A percentile compares a stretch with the other conserved stretches of the same genome.
Conservation (phyloP, 495 filamentous ascomycete genomes). For the Penicillium egyptiacum region DNA sequence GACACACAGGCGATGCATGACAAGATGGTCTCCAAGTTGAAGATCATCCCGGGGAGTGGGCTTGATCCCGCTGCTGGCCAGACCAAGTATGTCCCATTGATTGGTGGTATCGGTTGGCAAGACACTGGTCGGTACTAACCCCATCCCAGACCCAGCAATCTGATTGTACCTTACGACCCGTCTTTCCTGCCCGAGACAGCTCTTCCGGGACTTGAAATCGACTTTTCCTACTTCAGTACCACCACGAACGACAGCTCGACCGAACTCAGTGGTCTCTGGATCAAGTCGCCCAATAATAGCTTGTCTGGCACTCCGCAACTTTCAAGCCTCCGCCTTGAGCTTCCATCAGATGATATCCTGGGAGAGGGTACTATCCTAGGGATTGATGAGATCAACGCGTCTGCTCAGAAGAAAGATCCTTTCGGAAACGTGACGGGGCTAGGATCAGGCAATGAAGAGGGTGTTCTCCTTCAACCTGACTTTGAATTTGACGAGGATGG, state of each 20-base stretch:
- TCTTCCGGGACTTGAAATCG: constrained; percentile 57
- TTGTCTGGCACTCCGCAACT: constrained; percentile 31
- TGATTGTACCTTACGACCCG: constrained; percentile 80
- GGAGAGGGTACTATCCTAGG: constrained; percentile 23
- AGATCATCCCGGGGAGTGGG: constrained; percentile 51
- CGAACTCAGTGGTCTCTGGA: constrained; percentile 26
- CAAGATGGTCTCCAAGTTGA: constrained; percentile 66
- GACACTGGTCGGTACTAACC: constrained; percentile 8
- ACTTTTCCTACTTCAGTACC: constrained; percentile 38
- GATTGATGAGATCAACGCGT: constrained; percentile 22
- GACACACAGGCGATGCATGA: constrained; percentile 77
- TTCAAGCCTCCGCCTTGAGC: constrained; percentile 32
- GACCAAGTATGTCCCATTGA: constrained; percentile 56
- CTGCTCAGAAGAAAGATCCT: constrained; percentile 25
- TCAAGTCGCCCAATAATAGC: constrained; percentile 32
- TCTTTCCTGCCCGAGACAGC: constrained; percentile 72
- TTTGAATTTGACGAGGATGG: constrained; percentile 67
- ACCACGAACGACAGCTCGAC: constrained; percentile 14
- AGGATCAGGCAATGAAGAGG: constrained; percentile 45
- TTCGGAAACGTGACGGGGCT: constrained; percentile 19
- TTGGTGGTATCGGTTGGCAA: neutral
- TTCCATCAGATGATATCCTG: constrained; percentile 34
- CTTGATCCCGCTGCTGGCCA: constrained; percentile 73
- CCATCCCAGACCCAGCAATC: constrained; percentile 66
- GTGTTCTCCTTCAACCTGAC: constrained; percentile 58